A percentile compares a stretch with the other conserved stretches of the same genome.
Conservation (phyloP, 1,139 yeast genomes). For the Candida neerlandica region DNA sequence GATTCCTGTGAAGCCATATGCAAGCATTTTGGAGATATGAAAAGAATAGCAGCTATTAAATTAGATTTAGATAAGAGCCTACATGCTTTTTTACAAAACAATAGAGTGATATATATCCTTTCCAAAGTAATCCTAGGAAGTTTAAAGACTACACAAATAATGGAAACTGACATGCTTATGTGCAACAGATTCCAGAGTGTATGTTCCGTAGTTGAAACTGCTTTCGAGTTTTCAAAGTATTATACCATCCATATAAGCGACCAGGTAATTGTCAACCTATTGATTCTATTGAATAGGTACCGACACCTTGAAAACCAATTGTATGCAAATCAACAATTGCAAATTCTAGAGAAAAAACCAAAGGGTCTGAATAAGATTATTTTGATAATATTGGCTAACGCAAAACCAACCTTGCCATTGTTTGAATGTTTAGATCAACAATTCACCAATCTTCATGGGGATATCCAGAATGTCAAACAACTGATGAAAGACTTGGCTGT, state of each 20-base stretch:
- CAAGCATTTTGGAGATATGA: neutral
- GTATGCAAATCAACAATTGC: neutral
- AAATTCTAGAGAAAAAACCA: conserved; percentile 3
- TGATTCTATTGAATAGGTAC: conserved; percentile 1
- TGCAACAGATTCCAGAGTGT: neutral
- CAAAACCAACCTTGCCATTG: neutral
- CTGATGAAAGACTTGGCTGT: conserved; percentile 5
- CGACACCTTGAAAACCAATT: conserved; percentile 1
- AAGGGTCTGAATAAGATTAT: conserved; percentile 5
- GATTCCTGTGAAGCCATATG: conserved; percentile 1
- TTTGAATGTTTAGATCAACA: neutral
- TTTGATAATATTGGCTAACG: conserved; percentile 4
- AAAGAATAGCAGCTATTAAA: neutral
- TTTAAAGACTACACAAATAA: neutral
- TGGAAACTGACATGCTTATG: neutral
- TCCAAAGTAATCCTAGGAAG: conserved; percentile 3
- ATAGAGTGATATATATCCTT: conserved; percentile 6
- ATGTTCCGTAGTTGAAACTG: conserved; percentile 1
- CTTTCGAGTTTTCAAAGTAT: conserved; percentile 3
- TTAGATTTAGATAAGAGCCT: neutral
- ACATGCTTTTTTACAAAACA: conserved; percentile 2
- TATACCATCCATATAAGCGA: conserved; percentile 4
- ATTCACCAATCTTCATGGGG: neutral
- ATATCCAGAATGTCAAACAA: neutral
- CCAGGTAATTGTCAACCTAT: neutral